A percentile compares a stretch with the other conserved stretches of the same genome.
Conservation (phyloP, 208 protist genomes). For the Crithidia sp. region DNA sequence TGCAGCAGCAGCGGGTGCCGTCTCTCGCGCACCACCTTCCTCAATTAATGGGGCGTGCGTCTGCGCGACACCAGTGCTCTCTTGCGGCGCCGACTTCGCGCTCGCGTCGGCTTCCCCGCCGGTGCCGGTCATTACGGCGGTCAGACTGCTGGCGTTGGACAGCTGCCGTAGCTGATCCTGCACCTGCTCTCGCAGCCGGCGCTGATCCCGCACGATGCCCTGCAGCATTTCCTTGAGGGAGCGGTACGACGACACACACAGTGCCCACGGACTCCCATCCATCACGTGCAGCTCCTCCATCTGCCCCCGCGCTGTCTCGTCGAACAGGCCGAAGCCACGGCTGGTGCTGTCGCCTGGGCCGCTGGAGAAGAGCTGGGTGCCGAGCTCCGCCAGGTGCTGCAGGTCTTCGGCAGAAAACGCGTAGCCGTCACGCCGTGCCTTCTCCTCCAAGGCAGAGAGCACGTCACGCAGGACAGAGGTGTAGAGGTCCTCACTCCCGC, state of each 20-base stretch:
- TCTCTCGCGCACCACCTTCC: no score
- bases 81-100: neutral
- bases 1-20: neutral
- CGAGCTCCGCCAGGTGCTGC: conserved; percentile 64
- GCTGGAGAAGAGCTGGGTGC: conserved; percentile 64
- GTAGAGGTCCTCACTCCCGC: conserved; percentile 74
- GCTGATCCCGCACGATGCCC: conserved; percentile 65
- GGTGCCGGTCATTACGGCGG: conserved; percentile 20
- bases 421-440: conserved; percentile 50
- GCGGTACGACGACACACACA: conserved; percentile 78
- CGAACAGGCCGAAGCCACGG: conserved; percentile 36
- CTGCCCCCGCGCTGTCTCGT: conserved; percentile 61
- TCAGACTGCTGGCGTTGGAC: conserved; percentile 26
- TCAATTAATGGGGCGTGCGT: no score
- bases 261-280: conserved; percentile 81
- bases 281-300: conserved; percentile 90
- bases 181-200: conserved; percentile 61
- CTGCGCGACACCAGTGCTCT: neutral
- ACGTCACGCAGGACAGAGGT: conserved; percentile 70
- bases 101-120: neutral
- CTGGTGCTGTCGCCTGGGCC: conserved; percentile 28
- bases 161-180: conserved; percentile 53
- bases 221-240: conserved; percentile 80
- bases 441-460: conserved; percentile 64
- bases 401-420: conserved; percentile 68